Conservation (phyloP, 2,329 filamentous ascomycete genomes). For the Ophiostoma australiae region DNA sequence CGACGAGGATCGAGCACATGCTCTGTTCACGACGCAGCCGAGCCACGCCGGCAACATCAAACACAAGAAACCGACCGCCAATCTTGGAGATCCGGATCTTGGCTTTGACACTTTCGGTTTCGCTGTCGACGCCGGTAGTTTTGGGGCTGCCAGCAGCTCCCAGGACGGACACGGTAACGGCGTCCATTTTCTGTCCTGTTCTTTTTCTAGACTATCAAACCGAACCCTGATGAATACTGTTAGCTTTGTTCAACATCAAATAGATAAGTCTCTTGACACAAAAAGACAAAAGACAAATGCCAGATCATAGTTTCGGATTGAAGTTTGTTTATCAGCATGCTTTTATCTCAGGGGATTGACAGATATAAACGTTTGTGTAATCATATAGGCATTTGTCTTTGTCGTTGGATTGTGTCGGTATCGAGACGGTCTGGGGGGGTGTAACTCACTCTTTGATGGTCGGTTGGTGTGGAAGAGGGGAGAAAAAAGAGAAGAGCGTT, state of each 20-base stretch:
- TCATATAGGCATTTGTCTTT: constrained; percentile 38
- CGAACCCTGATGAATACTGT: not conserved
- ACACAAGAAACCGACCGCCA: constrained; percentile 77
- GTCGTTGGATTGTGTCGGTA: constrained; percentile 14
- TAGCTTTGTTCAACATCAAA: not conserved
- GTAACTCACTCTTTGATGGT: constrained; percentile 22
- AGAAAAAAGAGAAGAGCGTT: constrained; percentile 19
- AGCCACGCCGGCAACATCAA: constrained; percentile 76
- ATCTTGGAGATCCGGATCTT: constrained; percentile 77
- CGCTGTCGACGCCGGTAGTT: constrained; percentile 13
- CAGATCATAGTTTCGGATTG: constrained; percentile 23
- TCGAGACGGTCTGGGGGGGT: not conserved
- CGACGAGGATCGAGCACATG: constrained; percentile 80
- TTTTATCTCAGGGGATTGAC: constrained; percentile 54
- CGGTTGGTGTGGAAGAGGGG: constrained; percentile 10
- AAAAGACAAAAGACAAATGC: constrained; percentile 31
- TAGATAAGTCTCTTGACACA: not conserved
- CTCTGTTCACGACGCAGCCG: constrained; percentile 73
- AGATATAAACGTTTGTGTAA: constrained; percentile 50
- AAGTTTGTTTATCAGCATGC: constrained; percentile 37
- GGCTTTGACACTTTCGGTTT: constrained; percentile 33
- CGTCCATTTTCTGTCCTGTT: not conserved
- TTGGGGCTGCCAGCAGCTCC: constrained; percentile 8
- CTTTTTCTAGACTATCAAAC: not conserved
- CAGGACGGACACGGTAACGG: not conserved